Evolutionary conservation across 2,329 filamentous ascomycete species (phyloP).

Genomic region (Trichoderma simmonsii): DNA sequence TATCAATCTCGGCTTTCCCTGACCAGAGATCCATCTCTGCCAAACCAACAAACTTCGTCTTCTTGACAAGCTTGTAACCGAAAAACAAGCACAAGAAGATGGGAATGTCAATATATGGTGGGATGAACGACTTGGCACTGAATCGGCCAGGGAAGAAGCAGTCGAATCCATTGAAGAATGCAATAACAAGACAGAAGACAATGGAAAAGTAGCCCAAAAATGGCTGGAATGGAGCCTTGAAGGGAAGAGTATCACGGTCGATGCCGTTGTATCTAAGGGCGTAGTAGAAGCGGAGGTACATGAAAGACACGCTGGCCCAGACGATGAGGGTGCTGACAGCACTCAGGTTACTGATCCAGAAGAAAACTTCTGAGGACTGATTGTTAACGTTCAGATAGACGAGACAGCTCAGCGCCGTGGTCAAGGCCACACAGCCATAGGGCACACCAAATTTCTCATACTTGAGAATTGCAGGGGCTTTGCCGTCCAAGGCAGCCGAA

Average conservation of each 20-base stretch:
- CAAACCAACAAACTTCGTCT: conserved; percentile 46
- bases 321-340: conserved; percentile 69
- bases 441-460: conserved; percentile 31
- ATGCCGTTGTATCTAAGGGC: conserved; percentile 64
- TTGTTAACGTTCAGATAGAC: conserved; percentile 60
- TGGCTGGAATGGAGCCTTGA: conserved; percentile 64
- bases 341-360: conserved; percentile 58
- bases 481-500: conserved; percentile 41
- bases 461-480: conserved; percentile 41
- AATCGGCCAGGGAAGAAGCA: conserved; percentile 61
- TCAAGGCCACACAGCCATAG: conserved; percentile 30
- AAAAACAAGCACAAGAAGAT: conserved; percentile 61
- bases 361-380: conserved; percentile 57
- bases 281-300: conserved; percentile 67
- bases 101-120: conserved; percentile 66
- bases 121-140: conserved; percentile 55
- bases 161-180: conserved; percentile 69
- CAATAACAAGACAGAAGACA: conserved; percentile 59
- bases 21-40: conserved; percentile 41
- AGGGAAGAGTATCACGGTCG: conserved; percentile 60
- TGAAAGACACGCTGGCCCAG: conserved; percentile 64
- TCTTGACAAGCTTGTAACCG: conserved; percentile 64
- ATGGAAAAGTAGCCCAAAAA: conserved; percentile 65
- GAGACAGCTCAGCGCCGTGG: conserved; percentile 58
- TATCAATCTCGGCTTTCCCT: conserved; percentile 39